These are phyloP conservation scores for Cladosporium sp. DNA, from an alignment of 2,329 filamentous ascomycete genomes.

Conservation along the genomic window DNA sequence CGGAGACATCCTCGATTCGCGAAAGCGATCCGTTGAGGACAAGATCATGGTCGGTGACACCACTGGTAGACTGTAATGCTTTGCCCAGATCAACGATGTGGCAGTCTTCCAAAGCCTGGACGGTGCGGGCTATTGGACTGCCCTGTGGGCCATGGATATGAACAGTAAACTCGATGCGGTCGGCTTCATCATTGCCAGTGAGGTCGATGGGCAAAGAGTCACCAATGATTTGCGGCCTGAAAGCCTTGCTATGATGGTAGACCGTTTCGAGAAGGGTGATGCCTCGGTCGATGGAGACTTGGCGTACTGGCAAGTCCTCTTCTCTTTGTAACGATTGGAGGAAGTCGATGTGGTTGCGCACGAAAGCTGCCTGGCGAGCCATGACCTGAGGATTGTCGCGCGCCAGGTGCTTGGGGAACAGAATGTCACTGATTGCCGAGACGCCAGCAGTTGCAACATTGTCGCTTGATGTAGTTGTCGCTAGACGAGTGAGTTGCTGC, in stretches of 20 bases:
- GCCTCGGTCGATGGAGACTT: conserved; percentile 10
- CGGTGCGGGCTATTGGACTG: conserved; percentile 21
- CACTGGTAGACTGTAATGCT: conserved; percentile 30
- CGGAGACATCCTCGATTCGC: conserved; percentile 12
- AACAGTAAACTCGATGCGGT: conserved; percentile 25
- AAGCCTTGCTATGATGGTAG: conserved; percentile 13
- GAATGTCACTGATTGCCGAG: conserved; percentile 21
- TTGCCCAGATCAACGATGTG: conserved; percentile 28
- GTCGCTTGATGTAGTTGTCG: conserved; percentile 18
- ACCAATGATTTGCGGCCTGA: background rate
- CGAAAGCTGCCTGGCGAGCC: conserved; percentile 27
- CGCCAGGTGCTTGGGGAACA: conserved; percentile 24
- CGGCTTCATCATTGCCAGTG: background rate
- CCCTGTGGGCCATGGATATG: conserved; percentile 28
- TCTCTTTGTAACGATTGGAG: conserved; percentile 5
- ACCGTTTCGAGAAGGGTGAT: conserved; percentile 16
- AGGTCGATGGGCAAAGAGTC: conserved; percentile 8
- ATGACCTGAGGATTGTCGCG: conserved; percentile 16
- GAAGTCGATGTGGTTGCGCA: conserved; percentile 26
- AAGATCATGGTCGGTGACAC: conserved; percentile 24
- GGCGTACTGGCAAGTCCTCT: background rate
- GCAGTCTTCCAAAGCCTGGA: conserved; percentile 25
- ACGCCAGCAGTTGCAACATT: conserved; percentile 14
- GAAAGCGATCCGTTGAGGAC: conserved; percentile 17
- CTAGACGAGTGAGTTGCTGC: conserved; percentile 28